A percentile compares a stretch with the other conserved stretches of the same genome.
Conservation (phyloP, 139 green algal genomes). For the Chlorella sorokiniana region DNA sequence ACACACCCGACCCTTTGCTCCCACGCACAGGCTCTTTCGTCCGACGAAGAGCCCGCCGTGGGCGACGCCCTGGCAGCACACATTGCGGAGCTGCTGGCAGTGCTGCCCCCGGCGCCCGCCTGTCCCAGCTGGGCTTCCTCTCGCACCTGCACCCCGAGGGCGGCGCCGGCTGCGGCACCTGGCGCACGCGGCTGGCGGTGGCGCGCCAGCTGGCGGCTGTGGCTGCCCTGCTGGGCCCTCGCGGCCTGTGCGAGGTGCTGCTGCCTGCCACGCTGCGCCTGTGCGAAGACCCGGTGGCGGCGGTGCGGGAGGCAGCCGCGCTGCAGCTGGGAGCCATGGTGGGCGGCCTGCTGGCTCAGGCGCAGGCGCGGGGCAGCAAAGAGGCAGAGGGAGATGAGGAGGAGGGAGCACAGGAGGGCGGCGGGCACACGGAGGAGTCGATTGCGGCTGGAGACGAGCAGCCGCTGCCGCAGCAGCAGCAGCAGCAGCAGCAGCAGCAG, state of each 20-base stretch:
- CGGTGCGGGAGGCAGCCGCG: constrained; percentile 52
- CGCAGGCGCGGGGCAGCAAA: background rate
- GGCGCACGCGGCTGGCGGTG: constrained; percentile 47
- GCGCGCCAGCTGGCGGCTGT: constrained; percentile 50
- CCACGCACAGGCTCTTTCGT: constrained; percentile 15
- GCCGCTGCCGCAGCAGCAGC: background rate
- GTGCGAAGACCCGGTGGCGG: constrained; percentile 55
- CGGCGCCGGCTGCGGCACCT: constrained; percentile 31
- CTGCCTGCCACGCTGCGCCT: constrained; percentile 50
- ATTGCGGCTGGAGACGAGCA: too few relatives aligned
- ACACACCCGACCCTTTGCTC: background rate
- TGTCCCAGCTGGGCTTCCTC: constrained; percentile 29
- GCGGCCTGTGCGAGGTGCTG: constrained; percentile 40
- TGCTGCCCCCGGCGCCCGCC: constrained; percentile 36
- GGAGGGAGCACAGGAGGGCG: background rate
- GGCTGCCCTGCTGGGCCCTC: constrained; percentile 36
- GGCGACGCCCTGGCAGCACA: constrained; percentile 29
- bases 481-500: background rate
- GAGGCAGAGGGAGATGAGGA: background rate
- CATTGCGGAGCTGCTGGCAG: constrained; percentile 41
- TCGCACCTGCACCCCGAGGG: constrained; percentile 13
- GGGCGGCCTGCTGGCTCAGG: constrained; percentile 21
- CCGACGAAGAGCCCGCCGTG: constrained; percentile 36
- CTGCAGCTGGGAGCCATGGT: constrained; percentile 45
- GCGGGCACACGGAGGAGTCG: background rate